phyloP scores from a whole-genome alignment of 805 yeast species.

The Jamesozyma hellenica region DNA sequence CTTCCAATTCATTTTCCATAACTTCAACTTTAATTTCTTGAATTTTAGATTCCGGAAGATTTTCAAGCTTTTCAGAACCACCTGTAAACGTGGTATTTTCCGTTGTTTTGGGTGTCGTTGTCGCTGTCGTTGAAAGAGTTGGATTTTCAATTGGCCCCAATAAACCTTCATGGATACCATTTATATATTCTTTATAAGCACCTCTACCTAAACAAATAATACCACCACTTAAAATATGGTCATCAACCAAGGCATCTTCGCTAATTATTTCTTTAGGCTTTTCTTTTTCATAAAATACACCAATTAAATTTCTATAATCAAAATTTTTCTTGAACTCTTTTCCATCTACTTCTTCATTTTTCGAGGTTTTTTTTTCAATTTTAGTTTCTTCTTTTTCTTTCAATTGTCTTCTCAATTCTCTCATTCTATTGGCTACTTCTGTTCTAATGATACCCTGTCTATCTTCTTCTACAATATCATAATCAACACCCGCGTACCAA shows the following conservation, averaged over 20 bases:
- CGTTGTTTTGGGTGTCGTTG: slow-evolving; percentile 2
- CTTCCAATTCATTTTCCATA: slow-evolving; percentile 2
- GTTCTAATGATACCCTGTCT: slow-evolving; percentile 85
- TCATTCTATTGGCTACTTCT: slow-evolving; percentile 70
- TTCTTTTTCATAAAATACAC: slow-evolving; percentile 39
- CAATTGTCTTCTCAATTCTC: slow-evolving; percentile 50
- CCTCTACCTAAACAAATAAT: slow-evolving; percentile 91
- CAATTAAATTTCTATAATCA: slow-evolving; percentile 42
- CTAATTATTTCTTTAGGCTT: slow-evolving; percentile 24
- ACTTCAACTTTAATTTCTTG: not conserved
- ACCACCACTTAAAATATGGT: slow-evolving; percentile 59
- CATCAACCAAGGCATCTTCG: slow-evolving; percentile 39
- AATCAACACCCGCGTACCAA: slow-evolving; percentile 77
- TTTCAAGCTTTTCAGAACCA: slow-evolving; percentile 9
- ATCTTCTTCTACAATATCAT: slow-evolving; percentile 61
- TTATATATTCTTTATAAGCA: slow-evolving; percentile 83
- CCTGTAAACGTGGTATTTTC: too few species aligned
- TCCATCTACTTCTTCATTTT: slow-evolving; percentile 16
- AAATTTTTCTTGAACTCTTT: slow-evolving; percentile 22
- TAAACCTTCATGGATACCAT: slow-evolving; percentile 90
- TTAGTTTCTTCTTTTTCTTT: slow-evolving; percentile 14
- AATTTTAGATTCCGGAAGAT: not conserved
- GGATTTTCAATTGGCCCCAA: slow-evolving; percentile 75
- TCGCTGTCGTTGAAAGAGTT: not conserved
- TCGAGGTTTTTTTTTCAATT: slow-evolving; percentile 10